These are phyloP conservation scores for Aspergillus sp. DNA, from an alignment of 2,329 filamentous ascomycete genomes.

Conservation along the genomic window DNA sequence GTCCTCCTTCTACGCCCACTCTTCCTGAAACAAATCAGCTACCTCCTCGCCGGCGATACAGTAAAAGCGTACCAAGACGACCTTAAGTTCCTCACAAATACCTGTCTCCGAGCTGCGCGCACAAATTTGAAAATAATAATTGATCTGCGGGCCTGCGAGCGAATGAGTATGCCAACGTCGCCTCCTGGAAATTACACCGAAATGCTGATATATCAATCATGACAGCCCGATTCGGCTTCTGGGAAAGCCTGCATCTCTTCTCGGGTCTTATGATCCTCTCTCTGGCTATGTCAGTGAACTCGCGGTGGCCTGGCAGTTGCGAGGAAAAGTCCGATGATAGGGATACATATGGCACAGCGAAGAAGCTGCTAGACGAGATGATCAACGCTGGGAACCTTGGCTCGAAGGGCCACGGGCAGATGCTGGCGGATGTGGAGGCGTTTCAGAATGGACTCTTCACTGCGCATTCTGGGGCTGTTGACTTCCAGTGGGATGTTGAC, in stretches of 20 bases:
- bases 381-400: conserved; percentile 1
- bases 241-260: conserved; percentile 27
- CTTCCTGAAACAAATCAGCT: conserved; percentile 10
- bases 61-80: not conserved
- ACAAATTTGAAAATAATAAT: not conserved
- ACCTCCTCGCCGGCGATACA: not conserved
- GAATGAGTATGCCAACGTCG: not conserved
- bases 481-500: not conserved
- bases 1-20: conserved; percentile 14
- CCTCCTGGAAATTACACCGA: too few species aligned
- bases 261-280: conserved; percentile 21
- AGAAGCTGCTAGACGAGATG: not conserved
- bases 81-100: not conserved
- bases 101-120: not conserved
- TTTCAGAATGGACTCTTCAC: not conserved
- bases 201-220: too few species aligned
- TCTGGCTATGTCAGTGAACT: conserved; percentile 10
- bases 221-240: conserved; percentile 24
- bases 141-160: not conserved
- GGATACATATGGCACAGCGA: not conserved
- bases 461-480: not conserved
- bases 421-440: conserved; percentile 7
- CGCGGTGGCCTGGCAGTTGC: not conserved
- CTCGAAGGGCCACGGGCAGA: conserved; percentile 9
- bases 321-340: not conserved